These are phyloP conservation scores for Cyberlindnera maclurae DNA, from an alignment of 805 yeast genomes.

Conservation along the genomic window DNA sequence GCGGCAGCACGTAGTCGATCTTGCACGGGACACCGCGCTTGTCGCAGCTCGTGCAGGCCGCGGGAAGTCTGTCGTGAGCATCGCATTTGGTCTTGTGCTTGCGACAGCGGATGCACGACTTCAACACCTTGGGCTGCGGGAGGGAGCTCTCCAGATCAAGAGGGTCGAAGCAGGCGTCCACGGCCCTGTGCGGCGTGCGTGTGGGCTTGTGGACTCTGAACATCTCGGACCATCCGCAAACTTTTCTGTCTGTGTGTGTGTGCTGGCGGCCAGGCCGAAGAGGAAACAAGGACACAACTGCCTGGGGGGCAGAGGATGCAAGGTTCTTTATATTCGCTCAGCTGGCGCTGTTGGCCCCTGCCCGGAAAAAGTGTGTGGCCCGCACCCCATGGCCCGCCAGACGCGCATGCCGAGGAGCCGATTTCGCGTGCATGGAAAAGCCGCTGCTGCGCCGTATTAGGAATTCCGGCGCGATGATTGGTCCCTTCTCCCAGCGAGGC, in stretches of 20 bases:
- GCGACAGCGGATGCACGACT: constrained; percentile 59
- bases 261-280: no score
- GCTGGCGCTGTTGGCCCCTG: no score
- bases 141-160: constrained; percentile 8
- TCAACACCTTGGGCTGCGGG: constrained; percentile 36
- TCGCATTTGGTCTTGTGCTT: constrained; percentile 64
- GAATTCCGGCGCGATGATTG: not conserved
- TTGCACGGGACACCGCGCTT: constrained; percentile 46
- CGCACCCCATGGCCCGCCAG: no score
- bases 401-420: not conserved
- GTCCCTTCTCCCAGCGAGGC: not conserved
- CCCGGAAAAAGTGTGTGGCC: no score
- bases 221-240: not conserved
- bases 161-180: not conserved
- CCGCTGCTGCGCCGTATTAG: constrained; percentile 1
- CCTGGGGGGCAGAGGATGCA: no score
- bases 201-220: constrained; percentile 2
- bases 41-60: constrained; percentile 50
- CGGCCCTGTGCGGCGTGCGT: not conserved
- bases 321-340: no score
- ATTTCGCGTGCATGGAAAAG: not conserved
- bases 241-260: no score
- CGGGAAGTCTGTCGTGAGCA: constrained; percentile 42
- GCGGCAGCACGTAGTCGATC: constrained; percentile 47
- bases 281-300: no score